Evolutionary conservation across 2,329 filamentous ascomycete species (phyloP).

Genomic region (Penicillium capsulatum): DNA sequence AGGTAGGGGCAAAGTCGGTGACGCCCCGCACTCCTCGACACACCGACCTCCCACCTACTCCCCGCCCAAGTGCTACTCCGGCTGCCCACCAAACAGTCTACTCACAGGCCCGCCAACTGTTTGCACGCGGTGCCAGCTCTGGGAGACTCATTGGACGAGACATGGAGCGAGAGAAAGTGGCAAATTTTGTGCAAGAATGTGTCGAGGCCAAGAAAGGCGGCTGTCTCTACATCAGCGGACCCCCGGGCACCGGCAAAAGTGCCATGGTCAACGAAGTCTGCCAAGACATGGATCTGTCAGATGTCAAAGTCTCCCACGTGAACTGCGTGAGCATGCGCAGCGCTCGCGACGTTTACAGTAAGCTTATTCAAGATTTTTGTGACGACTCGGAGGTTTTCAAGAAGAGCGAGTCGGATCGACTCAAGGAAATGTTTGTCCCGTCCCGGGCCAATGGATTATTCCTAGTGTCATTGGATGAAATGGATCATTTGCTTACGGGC

Average conservation of each 20-base stretch:
- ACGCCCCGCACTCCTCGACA: constrained; percentile 67
- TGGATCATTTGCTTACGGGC: constrained; percentile 85
- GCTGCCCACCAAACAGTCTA: constrained; percentile 69
- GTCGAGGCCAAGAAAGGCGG: constrained; percentile 61
- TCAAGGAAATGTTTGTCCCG: constrained; percentile 68
- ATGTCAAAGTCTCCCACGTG: constrained; percentile 69
- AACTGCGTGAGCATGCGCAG: constrained; percentile 98
- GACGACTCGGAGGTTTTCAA: constrained; percentile 60
- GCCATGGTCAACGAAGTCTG: constrained; percentile 83
- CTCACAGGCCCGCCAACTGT: constrained; percentile 79
- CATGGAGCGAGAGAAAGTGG: constrained; percentile 60
- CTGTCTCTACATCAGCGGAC: constrained; percentile 91
- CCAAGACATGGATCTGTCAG: constrained; percentile 51
- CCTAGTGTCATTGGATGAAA: constrained; percentile 88
- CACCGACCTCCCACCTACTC: constrained; percentile 20
- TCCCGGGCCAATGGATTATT: constrained; percentile 58
- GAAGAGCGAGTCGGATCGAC: constrained; percentile 61
- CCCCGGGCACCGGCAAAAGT: constrained; percentile 94
- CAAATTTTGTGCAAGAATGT: constrained; percentile 63
- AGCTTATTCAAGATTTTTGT: constrained; percentile 66
- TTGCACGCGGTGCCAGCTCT: constrained; percentile 72
- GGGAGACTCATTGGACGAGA: constrained; percentile 76
- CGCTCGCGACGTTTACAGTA: constrained; percentile 77
- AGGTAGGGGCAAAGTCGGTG: constrained; percentile 68
- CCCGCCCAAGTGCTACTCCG: constrained; percentile 65